Base-by-base conservation (phyloP, 2,329 filamentous ascomycete species). In the Curvularia verruculosa region DNA sequence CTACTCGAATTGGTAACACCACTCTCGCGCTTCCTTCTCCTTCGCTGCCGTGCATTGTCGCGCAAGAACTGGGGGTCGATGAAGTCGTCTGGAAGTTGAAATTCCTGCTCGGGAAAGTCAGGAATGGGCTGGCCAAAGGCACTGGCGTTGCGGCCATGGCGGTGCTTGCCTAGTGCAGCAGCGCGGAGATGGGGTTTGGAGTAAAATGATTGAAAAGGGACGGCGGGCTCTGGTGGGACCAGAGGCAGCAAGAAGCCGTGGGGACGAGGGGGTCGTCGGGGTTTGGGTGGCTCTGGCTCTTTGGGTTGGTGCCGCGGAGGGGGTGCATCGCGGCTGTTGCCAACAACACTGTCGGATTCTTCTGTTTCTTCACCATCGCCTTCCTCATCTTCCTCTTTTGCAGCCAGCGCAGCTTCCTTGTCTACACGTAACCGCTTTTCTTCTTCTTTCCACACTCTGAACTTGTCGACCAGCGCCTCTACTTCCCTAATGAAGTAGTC, bases 191-290 rank as follows among this genome's bases (percentile, higher is more conserved):
- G 88, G 23, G 84, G 87, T 77, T 95, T 92, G 18, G 83, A 76
- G 73, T 92, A 98, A 79, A 97, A 97, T 0, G 91, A 96, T n/a
- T 82, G 89, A 71, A 97, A 92, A 36, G 90, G 89, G 56, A 82
- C 84, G 15, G 80, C 74, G 29, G 80, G 71, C 53, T 75, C 66
- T 44, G 57, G 76, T 23, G 66, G 70, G 8, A 64, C 29, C 7
- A 59, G 58, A 3, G 71, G 70, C 3, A 76, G 59, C 6, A 76
- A 43, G 51, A 70, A 73, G 55, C 68, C 70, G 54, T 73, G 73
- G 1, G 68, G 68, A 37, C 71, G 68, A 10, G 71, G 70, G 0
- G 73, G 70, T 6, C 71, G 66, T 41, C 73, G 66, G 13, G 73
- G 69, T 47, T 72, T 69, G 0, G 70, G 70, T 5, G 61, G 57